Evolutionary conservation across 2,329 filamentous ascomycete species (phyloP).

Genomic region (Colletotrichum tropicicola): DNA sequence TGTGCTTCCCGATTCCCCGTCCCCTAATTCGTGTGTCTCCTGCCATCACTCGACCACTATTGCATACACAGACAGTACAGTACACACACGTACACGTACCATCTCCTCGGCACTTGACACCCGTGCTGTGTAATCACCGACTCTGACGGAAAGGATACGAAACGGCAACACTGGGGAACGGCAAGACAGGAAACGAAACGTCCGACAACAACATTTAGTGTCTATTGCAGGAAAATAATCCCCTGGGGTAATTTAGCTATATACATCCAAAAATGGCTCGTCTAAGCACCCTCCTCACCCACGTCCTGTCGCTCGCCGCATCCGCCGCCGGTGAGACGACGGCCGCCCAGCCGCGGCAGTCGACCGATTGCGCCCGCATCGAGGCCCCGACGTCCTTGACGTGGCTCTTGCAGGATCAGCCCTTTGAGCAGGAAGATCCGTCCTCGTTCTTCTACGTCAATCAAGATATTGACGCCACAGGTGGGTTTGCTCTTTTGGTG

Average conservation of each 20-base stretch:
- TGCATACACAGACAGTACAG: too few relatives aligned
- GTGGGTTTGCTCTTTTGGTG: background rate
- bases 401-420: slow-evolving; percentile 27
- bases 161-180: too few relatives aligned
- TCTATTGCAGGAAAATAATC: background rate
- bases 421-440: slow-evolving; percentile 28
- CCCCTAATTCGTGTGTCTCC: too few relatives aligned
- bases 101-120: background rate
- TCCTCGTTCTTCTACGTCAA: slow-evolving; percentile 31
- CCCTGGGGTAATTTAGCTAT: slow-evolving; percentile 4
- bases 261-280: slow-evolving; percentile 23
- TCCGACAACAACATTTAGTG: background rate
- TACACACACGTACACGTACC: too few relatives aligned
- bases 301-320: slow-evolving; percentile 12
- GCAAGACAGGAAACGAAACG: background rate
- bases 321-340: background rate
- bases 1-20: too few relatives aligned
- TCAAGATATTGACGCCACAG: slow-evolving; percentile 27
- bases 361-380: slow-evolving; percentile 17
- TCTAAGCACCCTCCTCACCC: slow-evolving; percentile 22
- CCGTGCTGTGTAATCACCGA: too few relatives aligned
- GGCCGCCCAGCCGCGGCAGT: background rate
- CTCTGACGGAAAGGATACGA: too few relatives aligned
- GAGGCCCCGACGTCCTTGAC: slow-evolving; percentile 21
- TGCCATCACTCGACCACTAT: too few relatives aligned